phyloP scores from a whole-genome alignment of 768 basidiomycete genomes.

The Solioccasus polychromus region DNA sequence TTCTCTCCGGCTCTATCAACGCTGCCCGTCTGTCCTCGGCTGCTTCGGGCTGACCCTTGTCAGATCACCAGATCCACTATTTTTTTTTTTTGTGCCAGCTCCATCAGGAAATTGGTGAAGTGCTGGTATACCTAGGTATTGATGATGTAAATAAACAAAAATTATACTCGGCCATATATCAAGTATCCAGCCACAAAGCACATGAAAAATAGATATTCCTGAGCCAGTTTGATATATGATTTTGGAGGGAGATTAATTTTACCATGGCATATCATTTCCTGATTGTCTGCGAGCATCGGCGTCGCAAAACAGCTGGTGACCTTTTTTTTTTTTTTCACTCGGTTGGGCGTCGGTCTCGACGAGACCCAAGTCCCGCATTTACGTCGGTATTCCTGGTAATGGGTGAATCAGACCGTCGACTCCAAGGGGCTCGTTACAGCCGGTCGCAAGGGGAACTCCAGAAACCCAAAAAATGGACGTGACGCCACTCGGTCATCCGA shows the following conservation, averaged over 20 bases:
- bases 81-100: constrained; percentile 57
- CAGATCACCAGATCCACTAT: constrained; percentile 54
- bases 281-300: constrained; percentile 51
- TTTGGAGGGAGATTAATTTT: too few species aligned
- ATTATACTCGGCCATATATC: too few species aligned
- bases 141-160: too few species aligned
- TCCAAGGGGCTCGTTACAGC: constrained; percentile 75
- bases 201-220: too few species aligned
- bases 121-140: too few species aligned
- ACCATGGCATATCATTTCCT: too few species aligned
- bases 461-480: constrained; percentile 73
- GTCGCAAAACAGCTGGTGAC: constrained; percentile 51
- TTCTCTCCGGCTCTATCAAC: constrained; percentile 72
- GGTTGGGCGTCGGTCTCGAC: constrained; percentile 57
- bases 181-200: too few species aligned
- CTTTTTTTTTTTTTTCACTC: constrained; percentile 48
- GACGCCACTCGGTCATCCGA: constrained; percentile 21
- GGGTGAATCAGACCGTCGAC: constrained; percentile 56
- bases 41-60: constrained; percentile 38
- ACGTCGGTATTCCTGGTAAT: constrained; percentile 38
- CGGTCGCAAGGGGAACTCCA: constrained; percentile 63
- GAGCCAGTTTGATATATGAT: too few species aligned
- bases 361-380: constrained; percentile 67
- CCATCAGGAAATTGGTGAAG: too few species aligned
- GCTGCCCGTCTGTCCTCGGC: constrained; percentile 61